These are phyloP conservation scores for Laburnicola sp. DNA, from an alignment of 2,329 filamentous ascomycete genomes.

Conservation along the genomic window DNA sequence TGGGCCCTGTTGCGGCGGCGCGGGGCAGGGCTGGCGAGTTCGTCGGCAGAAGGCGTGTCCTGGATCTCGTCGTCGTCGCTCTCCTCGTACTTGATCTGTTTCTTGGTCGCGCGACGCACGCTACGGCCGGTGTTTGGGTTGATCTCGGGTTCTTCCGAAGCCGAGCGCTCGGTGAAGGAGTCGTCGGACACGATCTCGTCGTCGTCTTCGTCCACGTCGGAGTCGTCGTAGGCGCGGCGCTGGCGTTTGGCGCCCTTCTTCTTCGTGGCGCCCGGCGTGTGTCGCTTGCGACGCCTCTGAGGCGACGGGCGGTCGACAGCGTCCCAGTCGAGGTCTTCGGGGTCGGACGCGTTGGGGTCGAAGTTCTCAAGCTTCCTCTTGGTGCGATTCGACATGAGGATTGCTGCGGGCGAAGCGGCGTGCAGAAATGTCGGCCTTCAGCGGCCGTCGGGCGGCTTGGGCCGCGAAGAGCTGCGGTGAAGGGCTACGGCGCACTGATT, in stretches of 20 bases:
- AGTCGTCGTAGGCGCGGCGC: constrained; percentile 39
- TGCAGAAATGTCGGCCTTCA: constrained; percentile 24
- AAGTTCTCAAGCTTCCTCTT: constrained; percentile 47
- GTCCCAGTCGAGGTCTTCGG: constrained; percentile 46
- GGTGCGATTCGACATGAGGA: constrained; percentile 42
- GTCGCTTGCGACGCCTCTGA: constrained; percentile 35
- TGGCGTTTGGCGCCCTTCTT: constrained; percentile 39
- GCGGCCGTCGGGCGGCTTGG: constrained; percentile 17
- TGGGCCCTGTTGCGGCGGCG: constrained; percentile 19
- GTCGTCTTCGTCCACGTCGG: constrained; percentile 46
- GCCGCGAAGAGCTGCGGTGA: constrained; percentile 20
- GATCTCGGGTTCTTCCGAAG: constrained; percentile 54
- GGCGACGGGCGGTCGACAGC: constrained; percentile 32
- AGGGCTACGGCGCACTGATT: constrained; percentile 30
- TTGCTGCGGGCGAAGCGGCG: constrained; percentile 27
- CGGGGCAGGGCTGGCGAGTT: constrained; percentile 18
- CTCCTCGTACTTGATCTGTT: constrained; percentile 61
- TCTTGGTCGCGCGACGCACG: constrained; percentile 59
- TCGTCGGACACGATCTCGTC: constrained; percentile 55
- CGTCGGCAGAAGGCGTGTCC: constrained; percentile 42
- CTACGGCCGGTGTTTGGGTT: constrained; percentile 60
- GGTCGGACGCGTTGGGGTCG: constrained; percentile 46
- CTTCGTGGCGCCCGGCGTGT: constrained; percentile 29
- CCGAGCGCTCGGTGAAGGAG: constrained; percentile 44
- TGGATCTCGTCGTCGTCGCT: constrained; percentile 53